phyloP scores from a whole-genome alignment of 345 rosid genomes.

The Rhodamnia argentea region DNA sequence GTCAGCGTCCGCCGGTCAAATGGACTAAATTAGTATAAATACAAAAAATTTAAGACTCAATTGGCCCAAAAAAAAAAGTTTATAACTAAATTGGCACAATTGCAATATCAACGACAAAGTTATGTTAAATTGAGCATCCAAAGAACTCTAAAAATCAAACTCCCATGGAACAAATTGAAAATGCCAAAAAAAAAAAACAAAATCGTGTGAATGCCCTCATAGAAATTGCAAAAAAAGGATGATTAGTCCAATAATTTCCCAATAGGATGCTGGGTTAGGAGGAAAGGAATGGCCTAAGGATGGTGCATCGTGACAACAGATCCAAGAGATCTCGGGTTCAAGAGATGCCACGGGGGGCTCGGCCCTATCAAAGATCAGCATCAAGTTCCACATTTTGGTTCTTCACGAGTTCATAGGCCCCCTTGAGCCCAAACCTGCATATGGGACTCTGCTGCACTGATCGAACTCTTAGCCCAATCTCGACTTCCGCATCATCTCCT shows the following conservation, averaged over 20 bases:
- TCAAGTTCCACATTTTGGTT: no score
- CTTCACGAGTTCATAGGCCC: background rate
- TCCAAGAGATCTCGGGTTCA: background rate
- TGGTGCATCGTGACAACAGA: background rate
- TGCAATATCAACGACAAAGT: no score
- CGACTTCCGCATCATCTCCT: background rate
- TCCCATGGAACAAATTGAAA: background rate
- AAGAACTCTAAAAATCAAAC: background rate
- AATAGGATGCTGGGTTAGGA: background rate
- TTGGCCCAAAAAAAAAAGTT: no score
- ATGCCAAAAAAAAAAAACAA: background rate
- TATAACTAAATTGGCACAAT: no score
- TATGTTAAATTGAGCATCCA: background rate
- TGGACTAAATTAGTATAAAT: no score
- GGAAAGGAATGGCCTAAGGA: background rate
- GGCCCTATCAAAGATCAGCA: background rate
- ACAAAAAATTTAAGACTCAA: no score
- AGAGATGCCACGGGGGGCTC: background rate
- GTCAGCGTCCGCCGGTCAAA: no score
- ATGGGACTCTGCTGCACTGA: background rate
- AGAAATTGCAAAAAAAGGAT: background rate
- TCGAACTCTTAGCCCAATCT: background rate
- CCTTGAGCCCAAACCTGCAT: background rate
- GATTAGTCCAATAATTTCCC: background rate
- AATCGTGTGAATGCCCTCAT: background rate